Conservation (phyloP, 148 eudicot genomes). For the Persicaria maculosa region DNA sequence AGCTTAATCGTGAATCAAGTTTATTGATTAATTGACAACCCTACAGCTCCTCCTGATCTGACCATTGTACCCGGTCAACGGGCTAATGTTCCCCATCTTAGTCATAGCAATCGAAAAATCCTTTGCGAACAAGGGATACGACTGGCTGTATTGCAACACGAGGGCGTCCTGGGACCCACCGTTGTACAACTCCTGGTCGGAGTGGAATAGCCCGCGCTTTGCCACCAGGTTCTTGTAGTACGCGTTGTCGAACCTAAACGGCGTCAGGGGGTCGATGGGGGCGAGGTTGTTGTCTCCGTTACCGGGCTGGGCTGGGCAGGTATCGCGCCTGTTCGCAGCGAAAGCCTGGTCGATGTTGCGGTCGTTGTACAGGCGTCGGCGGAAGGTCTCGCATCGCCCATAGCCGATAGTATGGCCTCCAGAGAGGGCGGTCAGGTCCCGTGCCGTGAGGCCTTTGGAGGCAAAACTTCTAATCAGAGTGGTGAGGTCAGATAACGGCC, state of each 20-base stretch:
- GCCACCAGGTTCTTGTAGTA: conserved; percentile 29
- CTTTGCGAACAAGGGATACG: conserved; percentile 21
- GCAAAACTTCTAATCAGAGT: conserved; percentile 23
- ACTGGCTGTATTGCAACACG: conserved; percentile 30
- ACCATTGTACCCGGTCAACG: conserved; percentile 42
- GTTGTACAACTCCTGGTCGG: conserved; percentile 49
- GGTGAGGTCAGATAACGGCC: conserved; percentile 13
- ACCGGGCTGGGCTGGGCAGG: conserved; percentile 27
- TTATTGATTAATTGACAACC: conserved; percentile 22
- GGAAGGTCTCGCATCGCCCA: conserved; percentile 17
- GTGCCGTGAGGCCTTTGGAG: conserved; percentile 19
- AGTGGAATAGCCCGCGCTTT: conserved; percentile 39
- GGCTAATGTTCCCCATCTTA: conserved; percentile 39
- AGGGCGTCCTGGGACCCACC: conserved; percentile 28
- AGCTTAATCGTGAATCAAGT: background rate
- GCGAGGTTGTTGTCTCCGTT: conserved; percentile 22
- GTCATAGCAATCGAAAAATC: conserved; percentile 42
- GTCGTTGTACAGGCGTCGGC: conserved; percentile 25
- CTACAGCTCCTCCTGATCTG: conserved; percentile 50
- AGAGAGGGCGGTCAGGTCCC: conserved; percentile 26
- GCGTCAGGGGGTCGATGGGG: conserved; percentile 26
- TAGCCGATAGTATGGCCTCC: conserved; percentile 27
- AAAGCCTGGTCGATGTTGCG: conserved; percentile 25
- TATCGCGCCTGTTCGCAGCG: conserved; percentile 14
- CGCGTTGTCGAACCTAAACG: conserved; percentile 30